phyloP scores from a whole-genome alignment of 2,329 filamentous ascomycete species.

The Seiridium unicorne region DNA sequence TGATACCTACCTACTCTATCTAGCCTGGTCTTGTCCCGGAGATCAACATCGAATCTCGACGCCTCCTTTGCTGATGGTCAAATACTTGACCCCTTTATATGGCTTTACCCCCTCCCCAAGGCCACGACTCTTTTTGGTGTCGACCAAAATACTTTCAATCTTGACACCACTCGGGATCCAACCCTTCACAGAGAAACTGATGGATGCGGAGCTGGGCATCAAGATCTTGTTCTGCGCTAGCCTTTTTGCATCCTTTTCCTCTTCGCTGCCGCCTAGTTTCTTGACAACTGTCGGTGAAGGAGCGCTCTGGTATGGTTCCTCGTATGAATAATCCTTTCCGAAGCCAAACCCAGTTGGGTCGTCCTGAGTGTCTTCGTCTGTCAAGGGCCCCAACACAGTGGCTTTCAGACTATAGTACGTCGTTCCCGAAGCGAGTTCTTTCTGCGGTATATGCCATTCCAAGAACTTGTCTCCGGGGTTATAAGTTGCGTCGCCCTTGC shows the following conservation, averaged over 20 bases:
- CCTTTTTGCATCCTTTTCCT: constrained; percentile 53
- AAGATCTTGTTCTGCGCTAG: constrained; percentile 69
- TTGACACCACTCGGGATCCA: constrained; percentile 68
- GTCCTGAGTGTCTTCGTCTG: constrained; percentile 46
- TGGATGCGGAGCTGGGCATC: constrained; percentile 76
- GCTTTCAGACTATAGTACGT: constrained; percentile 75
- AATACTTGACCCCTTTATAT: constrained; percentile 97
- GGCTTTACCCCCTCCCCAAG: constrained; percentile 86
- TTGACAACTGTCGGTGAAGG: constrained; percentile 31
- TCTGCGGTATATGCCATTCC: constrained; percentile 80
- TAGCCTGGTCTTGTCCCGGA: not conserved
- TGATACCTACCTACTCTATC: too few relatives aligned
- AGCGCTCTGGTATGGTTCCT: constrained; percentile 55
- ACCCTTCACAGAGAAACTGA: constrained; percentile 70
- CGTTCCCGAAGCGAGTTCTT: constrained; percentile 68
- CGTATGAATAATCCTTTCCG: constrained; percentile 49
- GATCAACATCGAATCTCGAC: constrained; percentile 60
- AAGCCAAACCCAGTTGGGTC: constrained; percentile 54
- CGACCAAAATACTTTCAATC: constrained; percentile 65
- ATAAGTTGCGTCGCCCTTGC: constrained; percentile 80
- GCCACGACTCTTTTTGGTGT: constrained; percentile 79
- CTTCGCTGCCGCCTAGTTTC: constrained; percentile 26
- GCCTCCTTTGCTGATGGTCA: constrained; percentile 70
- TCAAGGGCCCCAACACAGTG: constrained; percentile 68
- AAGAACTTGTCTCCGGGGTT: constrained; percentile 68